Conservation (phyloP, 2,329 filamentous ascomycete species). For the Elsinoe fawcettii region DNA sequence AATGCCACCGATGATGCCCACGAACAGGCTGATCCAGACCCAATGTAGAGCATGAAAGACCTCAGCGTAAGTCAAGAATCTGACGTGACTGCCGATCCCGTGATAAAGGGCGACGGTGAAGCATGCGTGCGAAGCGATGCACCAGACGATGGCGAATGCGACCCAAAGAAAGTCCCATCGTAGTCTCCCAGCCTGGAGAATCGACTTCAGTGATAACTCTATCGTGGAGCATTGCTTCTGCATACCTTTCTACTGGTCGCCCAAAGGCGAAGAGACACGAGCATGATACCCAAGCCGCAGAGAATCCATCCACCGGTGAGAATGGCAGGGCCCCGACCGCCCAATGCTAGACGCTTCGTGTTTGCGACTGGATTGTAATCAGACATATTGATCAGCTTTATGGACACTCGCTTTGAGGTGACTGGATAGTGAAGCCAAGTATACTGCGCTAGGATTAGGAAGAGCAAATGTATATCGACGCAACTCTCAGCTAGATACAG, state of each 20-base stretch:
- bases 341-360: no score
- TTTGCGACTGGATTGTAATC: no score
- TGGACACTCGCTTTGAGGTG: no score
- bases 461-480: no score
- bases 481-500: no score
- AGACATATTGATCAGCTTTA: no score
- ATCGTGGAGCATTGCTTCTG: no score
- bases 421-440: no score
- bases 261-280: constrained; percentile 2
- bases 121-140: constrained; percentile 1
- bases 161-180: constrained; percentile 15
- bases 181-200: background rate
- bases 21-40: constrained; percentile 13
- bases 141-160: background rate
- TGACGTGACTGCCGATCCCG: constrained; percentile 11
- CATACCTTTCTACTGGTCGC: background rate
- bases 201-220: background rate
- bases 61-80: background rate
- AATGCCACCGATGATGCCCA: constrained; percentile 8
- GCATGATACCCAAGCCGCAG: constrained; percentile 7
- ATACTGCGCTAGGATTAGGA: no score
- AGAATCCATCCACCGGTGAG: constrained; percentile 3
- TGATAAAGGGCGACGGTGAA: constrained; percentile 3
- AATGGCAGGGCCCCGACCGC: background rate
- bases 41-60: constrained; percentile 9